A percentile compares a stretch with the other conserved stretches of the same genome.
phyloP scores from a whole-genome alignment of 2,329 filamentous ascomycete genomes.

The Myriangium duriaei region DNA sequence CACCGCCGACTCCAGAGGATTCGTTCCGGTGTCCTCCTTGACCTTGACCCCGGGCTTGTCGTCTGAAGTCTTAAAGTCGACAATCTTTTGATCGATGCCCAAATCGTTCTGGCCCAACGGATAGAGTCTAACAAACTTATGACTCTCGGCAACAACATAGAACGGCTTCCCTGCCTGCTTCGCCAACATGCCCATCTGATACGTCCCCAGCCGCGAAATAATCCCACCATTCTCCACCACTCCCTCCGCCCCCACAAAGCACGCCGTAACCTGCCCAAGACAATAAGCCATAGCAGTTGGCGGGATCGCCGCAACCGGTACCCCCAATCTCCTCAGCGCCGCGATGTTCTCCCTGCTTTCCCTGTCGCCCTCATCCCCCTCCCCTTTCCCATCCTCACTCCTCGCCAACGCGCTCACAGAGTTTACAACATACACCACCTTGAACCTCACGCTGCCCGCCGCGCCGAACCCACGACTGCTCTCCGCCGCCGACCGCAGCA shows the following conservation, averaged over 20 bases:
- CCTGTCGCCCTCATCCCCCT: conserved; percentile 31
- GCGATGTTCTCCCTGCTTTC: conserved; percentile 62
- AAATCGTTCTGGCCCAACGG: conserved; percentile 71
- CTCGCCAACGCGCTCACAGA: conserved; percentile 11
- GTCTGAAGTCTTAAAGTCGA: conserved; percentile 54
- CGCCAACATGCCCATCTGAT: conserved; percentile 74
- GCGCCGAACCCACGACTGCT: conserved; percentile 32
- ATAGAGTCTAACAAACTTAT: conserved; percentile 89
- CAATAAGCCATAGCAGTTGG: conserved; percentile 68
- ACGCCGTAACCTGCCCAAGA: conserved; percentile 59
- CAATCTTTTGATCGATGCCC: conserved; percentile 64
- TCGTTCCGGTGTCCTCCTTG: conserved; percentile 12
- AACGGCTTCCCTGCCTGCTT: conserved; percentile 62
- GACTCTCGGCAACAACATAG: conserved; percentile 86
- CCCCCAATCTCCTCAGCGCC: conserved; percentile 56
- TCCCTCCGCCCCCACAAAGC: conserved; percentile 61
- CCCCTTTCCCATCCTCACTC: conserved; percentile 17
- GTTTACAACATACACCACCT: conserved; percentile 58
- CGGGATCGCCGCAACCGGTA: conserved; percentile 72
- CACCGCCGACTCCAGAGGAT: conserved; percentile 39
- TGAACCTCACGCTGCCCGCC: conserved; percentile 55
- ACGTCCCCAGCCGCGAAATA: conserved; percentile 74
- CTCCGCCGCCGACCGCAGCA: conserved; percentile 63
- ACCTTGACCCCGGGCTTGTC: conserved; percentile 13
- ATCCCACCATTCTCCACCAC: conserved; percentile 91